Conservation (phyloP, 192 early-diverging fungal species). For the Phlyctochytrium bullatum region DNA sequence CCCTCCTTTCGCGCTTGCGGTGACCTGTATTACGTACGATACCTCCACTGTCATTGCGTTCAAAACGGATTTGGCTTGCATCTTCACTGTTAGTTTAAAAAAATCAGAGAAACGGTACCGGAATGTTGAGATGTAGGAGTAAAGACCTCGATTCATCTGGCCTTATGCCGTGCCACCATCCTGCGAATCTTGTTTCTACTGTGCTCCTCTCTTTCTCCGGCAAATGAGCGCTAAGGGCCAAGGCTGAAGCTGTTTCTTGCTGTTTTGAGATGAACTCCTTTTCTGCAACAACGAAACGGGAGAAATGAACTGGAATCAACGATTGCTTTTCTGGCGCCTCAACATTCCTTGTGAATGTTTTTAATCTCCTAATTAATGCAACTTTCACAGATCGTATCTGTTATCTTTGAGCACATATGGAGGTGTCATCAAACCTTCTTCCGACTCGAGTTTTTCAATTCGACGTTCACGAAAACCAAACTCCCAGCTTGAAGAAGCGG, state of each 20-base stretch:
- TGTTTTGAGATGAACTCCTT: conserved; percentile 7
- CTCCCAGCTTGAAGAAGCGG: conserved; percentile 1
- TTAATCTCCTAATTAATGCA: conserved; percentile 36
- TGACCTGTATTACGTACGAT: conserved; percentile 42
- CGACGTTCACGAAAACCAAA: conserved; percentile 35
- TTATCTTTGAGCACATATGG: conserved; percentile 18
- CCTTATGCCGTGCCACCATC: too few relatives aligned
- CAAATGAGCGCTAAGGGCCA: too few relatives aligned
- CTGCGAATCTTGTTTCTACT: too few relatives aligned
- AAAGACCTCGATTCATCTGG: too few relatives aligned
- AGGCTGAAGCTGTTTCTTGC: too few relatives aligned
- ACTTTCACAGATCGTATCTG: conserved; percentile 36
- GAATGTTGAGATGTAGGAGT: too few relatives aligned
- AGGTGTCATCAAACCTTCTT: conserved; percentile 27
- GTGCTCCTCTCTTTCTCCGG: too few relatives aligned
- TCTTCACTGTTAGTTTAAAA: too few relatives aligned
- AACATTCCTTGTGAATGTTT: conserved; percentile 36
- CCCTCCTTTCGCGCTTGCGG: conserved; percentile 24
- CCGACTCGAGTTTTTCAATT: conserved; percentile 31
- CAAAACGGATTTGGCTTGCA: conserved; percentile 32
- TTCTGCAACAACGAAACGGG: conserved; percentile 24
- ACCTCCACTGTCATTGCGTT: conserved; percentile 40
- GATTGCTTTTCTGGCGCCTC: background rate
- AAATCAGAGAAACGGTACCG: too few relatives aligned
- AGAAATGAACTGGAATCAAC: conserved; percentile 39